These are phyloP conservation scores for Aquilaria malaccensis DNA, from an alignment of 345 rosid genomes.

Conservation along the genomic window DNA sequence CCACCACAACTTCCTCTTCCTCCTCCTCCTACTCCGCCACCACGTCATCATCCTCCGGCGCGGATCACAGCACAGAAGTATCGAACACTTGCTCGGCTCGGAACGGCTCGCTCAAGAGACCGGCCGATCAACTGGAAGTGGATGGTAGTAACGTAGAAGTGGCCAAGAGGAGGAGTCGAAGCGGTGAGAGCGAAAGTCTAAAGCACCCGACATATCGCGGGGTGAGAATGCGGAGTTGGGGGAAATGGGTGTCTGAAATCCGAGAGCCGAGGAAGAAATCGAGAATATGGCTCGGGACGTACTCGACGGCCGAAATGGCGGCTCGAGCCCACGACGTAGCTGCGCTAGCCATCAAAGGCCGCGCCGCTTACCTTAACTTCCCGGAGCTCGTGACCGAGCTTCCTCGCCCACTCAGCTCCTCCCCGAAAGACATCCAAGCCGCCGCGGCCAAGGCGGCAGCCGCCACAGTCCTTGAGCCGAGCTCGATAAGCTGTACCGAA, in stretches of 20 bases:
- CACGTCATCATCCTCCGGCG: conserved; percentile 15
- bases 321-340: conserved; percentile 88
- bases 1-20: conserved; percentile 12
- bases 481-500: conserved; percentile 16
- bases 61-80: conserved; percentile 12
- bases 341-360: conserved; percentile 65
- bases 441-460: conserved; percentile 53
- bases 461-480: conserved; percentile 20
- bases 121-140: conserved; percentile 15
- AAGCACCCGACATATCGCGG: conserved; percentile 59
- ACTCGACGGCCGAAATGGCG: conserved; percentile 71
- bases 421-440: conserved; percentile 55
- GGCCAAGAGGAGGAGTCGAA: conserved; percentile 23
- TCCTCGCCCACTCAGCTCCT: conserved; percentile 43
- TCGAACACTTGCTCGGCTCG: conserved; percentile 10
- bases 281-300: conserved; percentile 83
- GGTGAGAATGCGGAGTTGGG: conserved; percentile 76
- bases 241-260: conserved; percentile 88
- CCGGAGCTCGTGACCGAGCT: conserved; percentile 41
- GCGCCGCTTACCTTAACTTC: conserved; percentile 55
- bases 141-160: conserved; percentile 6
- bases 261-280: conserved; percentile 75
- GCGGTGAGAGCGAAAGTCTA: conserved; percentile 15
- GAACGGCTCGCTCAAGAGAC: conserved; percentile 25
- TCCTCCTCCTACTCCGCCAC: conserved; percentile 11